Conservation (phyloP, 306 rosid genomes). For the Vachellia collinsii region DNA sequence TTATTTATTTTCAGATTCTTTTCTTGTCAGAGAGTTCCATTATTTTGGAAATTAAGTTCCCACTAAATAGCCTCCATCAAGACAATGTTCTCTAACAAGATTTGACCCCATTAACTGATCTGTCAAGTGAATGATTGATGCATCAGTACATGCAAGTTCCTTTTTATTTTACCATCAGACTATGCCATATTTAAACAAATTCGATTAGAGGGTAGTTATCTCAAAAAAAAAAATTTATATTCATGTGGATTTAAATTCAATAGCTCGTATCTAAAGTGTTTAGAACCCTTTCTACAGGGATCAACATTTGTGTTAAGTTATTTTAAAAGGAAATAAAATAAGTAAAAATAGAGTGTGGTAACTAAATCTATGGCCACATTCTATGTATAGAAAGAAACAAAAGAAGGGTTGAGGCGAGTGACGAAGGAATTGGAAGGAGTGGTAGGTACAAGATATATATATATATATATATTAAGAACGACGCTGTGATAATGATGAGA, state of each 20-base stretch:
- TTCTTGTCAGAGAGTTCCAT: background rate
- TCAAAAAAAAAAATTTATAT: no score
- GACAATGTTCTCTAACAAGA: background rate
- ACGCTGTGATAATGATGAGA: slow-evolving; percentile 33
- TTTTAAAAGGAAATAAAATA: no score
- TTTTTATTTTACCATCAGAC: no score
- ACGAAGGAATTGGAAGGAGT: background rate
- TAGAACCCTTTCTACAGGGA: no score
- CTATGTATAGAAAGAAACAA: slow-evolving; percentile 28
- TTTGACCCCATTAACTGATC: background rate
- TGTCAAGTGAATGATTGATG: no score
- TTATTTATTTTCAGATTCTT: background rate
- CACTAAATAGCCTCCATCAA: background rate
- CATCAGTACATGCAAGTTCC: no score
- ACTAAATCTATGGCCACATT: background rate
- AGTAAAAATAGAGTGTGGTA: background rate
- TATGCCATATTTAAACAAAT: no score
- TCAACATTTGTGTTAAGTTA: no score
- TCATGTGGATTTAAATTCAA: no score
- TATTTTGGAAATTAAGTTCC: background rate
- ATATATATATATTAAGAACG: background rate
- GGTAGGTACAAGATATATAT: background rate
- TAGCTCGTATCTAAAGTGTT: no score
- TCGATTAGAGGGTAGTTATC: no score
- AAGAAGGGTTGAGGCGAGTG: background rate